phyloP scores from a whole-genome alignment of 352 stramenopile species.

The Pythium periplocum region DNA sequence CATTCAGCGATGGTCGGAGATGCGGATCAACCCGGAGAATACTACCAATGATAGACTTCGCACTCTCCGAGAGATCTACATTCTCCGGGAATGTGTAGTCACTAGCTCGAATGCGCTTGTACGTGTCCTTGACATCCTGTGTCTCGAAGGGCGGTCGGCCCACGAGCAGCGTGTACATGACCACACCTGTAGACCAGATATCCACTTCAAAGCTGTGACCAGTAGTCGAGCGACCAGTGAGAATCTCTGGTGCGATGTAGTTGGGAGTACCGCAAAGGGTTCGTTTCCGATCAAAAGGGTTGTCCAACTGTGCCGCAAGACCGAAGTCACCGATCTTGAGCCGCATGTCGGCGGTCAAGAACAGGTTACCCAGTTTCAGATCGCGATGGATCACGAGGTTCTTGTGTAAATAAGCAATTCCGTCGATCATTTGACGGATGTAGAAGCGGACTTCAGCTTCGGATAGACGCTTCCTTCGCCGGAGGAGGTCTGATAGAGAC shows the following conservation, averaged over 20 bases:
- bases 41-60: conserved; percentile 65
- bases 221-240: conserved; percentile 83
- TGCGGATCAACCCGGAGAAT: conserved; percentile 74
- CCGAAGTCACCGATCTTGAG: conserved; percentile 97
- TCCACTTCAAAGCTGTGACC: conserved; percentile 98
- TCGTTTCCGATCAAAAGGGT: conserved; percentile 89
- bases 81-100: conserved; percentile 94
- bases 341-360: conserved; percentile 92
- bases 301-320: conserved; percentile 83
- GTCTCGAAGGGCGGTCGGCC: conserved; percentile 97
- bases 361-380: conserved; percentile 97
- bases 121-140: conserved; percentile 97
- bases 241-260: conserved; percentile 92
- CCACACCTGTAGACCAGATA: conserved; percentile 96
- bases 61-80: conserved; percentile 76
- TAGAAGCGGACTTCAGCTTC: conserved; percentile 95
- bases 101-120: conserved; percentile 96
- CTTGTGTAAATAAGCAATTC: conserved; percentile 93
- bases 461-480: conserved; percentile 91
- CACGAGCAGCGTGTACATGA: conserved; percentile 97
- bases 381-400: conserved; percentile 96
- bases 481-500: conserved; percentile 95
- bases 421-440: conserved; percentile 87
- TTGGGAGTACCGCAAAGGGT: conserved; percentile 96
- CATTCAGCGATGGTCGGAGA: conserved; percentile 59